Conservation (phyloP, 192 early-diverging fungal genomes). For the Helicostylum pulchrum region DNA sequence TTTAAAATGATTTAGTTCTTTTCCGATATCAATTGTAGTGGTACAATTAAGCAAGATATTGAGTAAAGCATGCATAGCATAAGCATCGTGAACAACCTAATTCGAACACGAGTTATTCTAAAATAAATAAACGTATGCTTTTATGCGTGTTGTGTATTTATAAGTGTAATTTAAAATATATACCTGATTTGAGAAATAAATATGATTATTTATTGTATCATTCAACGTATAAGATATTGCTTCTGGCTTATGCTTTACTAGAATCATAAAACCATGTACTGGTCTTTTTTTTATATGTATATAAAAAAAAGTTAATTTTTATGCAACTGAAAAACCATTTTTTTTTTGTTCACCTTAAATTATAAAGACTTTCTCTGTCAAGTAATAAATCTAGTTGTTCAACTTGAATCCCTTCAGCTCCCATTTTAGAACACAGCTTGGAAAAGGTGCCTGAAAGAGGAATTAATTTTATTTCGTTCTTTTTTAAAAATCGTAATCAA, state of each 20-base stretch:
- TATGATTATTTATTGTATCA: slow-evolving; percentile 5
- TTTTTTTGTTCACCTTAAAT: slow-evolving; percentile 5
- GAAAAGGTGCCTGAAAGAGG: slow-evolving; percentile 50
- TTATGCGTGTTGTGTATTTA: too few species aligned
- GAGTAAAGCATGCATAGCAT: slow-evolving; percentile 69
- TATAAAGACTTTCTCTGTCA: slow-evolving; percentile 19
- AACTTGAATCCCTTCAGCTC: slow-evolving; percentile 59
- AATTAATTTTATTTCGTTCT: slow-evolving; percentile 2
- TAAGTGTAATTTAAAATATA: background rate
- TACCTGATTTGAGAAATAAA: slow-evolving; percentile 42
- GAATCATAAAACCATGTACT: slow-evolving; percentile 61
- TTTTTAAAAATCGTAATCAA: background rate
- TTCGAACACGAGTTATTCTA: background rate
- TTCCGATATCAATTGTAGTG: slow-evolving; percentile 51
- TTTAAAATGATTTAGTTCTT: slow-evolving; percentile 51
- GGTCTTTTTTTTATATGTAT: slow-evolving; percentile 26
- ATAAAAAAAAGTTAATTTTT: slow-evolving; percentile 16
- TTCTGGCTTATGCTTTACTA: slow-evolving; percentile 39
- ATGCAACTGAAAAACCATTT: background rate
- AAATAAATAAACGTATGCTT: background rate
- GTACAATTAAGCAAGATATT: slow-evolving; percentile 59
- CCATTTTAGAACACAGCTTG: slow-evolving; percentile 63
- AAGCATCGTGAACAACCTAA: slow-evolving; percentile 67
- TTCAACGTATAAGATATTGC: slow-evolving; percentile 9
- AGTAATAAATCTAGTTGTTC: slow-evolving; percentile 40